phyloP scores from a whole-genome alignment of 495 filamentous ascomycete genomes.

The Aspergillus conjunctus region DNA sequence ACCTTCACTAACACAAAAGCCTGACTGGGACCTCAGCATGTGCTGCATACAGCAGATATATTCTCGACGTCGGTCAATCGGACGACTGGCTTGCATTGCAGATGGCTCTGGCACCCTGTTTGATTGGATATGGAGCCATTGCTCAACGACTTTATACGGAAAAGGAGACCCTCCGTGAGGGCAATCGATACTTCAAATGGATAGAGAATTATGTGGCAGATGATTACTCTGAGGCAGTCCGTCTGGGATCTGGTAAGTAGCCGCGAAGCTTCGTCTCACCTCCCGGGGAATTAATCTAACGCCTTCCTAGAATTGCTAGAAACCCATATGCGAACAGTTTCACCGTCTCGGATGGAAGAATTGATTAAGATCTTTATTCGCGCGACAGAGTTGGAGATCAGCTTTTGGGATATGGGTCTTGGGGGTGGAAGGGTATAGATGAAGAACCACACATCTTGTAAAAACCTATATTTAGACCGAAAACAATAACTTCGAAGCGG shows the following conservation, averaged over 20 bases:
- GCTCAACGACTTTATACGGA: conserved; percentile 65
- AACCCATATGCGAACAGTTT: conserved; percentile 67
- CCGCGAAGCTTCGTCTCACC: conserved; percentile 1
- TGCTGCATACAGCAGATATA: conserved; percentile 65
- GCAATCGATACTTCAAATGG: conserved; percentile 88
- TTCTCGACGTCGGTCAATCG: conserved; percentile 84
- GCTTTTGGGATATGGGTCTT: conserved; percentile 84
- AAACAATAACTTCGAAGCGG: too few relatives aligned
- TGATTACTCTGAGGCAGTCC: conserved; percentile 72
- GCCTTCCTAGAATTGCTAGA: conserved; percentile 64
- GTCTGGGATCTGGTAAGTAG: conserved; percentile 62
- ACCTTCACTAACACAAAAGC: conserved; percentile 33
- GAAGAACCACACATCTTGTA: neutral
- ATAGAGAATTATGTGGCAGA: conserved; percentile 81
- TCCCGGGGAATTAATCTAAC: conserved; percentile 29
- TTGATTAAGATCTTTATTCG: conserved; percentile 81
- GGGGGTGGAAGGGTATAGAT: conserved; percentile 17
- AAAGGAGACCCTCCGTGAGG: conserved; percentile 55
- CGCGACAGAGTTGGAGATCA: conserved; percentile 87
- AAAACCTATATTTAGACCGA: neutral
- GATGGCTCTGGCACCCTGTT: conserved; percentile 78
- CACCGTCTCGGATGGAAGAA: conserved; percentile 74
- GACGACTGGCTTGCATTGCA: conserved; percentile 85
- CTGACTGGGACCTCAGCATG: conserved; percentile 35
- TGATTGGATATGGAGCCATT: conserved; percentile 83